Evolutionary conservation across 2,329 filamentous ascomycete genomes (phyloP).

Genomic region (Fusarium papillatum): DNA sequence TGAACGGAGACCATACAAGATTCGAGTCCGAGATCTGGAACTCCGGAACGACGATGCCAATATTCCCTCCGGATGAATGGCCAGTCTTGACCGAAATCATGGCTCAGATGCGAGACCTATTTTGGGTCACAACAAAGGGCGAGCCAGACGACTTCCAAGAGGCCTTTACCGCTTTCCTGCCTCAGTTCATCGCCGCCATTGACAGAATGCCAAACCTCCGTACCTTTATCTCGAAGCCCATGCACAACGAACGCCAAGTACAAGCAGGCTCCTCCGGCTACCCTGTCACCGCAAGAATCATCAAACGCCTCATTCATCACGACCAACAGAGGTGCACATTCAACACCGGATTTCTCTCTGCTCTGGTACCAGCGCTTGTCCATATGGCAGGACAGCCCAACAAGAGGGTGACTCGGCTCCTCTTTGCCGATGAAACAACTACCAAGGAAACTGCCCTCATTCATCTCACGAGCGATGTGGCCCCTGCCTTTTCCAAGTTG

Average conservation of each 20-base stretch:
- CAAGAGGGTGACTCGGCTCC: not conserved
- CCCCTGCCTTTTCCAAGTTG: not conserved
- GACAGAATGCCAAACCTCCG: constrained; percentile 1
- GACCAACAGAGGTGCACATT: accelerated
- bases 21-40: not conserved
- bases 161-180: not conserved
- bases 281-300: not conserved
- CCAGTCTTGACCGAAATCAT: not conserved
- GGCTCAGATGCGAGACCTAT: not conserved
- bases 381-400: not conserved
- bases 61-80: not conserved
- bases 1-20: not conserved
- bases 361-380: constrained; percentile 8
- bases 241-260: constrained; percentile 5
- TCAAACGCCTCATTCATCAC: not conserved
- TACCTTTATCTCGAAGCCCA: constrained; percentile 16
- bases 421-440: constrained; percentile 3
- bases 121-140: not conserved
- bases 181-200: not conserved
- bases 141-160: not conserved
- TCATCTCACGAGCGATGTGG: not conserved
- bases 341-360: constrained; percentile 1
- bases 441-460: not conserved
- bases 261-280: not conserved
- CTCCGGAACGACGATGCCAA: not conserved